phyloP scores from a whole-genome alignment of 495 filamentous ascomycete species.

The Lichenothelia convexa region DNA sequence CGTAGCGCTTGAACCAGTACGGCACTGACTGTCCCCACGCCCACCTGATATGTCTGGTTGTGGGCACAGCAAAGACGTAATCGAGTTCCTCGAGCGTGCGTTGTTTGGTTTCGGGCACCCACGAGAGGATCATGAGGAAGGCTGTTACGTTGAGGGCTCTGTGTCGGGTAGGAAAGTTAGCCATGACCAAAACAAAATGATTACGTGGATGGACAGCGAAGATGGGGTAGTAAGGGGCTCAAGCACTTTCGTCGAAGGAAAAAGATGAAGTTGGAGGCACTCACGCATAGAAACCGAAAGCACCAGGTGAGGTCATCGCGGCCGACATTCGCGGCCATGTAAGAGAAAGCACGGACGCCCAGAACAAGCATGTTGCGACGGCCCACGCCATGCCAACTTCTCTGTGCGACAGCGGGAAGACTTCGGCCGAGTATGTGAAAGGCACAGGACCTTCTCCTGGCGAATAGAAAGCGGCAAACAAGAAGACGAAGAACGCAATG shows the following conservation, averaged over 20 bases:
- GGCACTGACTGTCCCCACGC: slow-evolving; percentile 40
- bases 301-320: slow-evolving; percentile 38
- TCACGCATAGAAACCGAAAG: slow-evolving; percentile 37
- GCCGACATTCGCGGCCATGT: slow-evolving; percentile 42
- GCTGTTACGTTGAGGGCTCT: slow-evolving; percentile 45
- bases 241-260: too few species aligned
- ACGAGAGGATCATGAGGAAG: slow-evolving; percentile 53
- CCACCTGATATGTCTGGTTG: slow-evolving; percentile 11
- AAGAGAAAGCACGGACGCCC: slow-evolving; percentile 33
- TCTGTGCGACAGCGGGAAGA: slow-evolving; percentile 17
- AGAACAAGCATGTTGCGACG: slow-evolving; percentile 25
- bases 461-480: slow-evolving; percentile 17
- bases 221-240: too few species aligned
- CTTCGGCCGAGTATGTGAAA: slow-evolving; percentile 22
- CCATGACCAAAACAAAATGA: not conserved
- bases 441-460: slow-evolving; percentile 18
- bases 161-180: not conserved
- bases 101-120: slow-evolving; percentile 64
- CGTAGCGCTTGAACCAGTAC: slow-evolving; percentile 50
- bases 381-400: slow-evolving; percentile 17
- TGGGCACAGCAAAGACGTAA: slow-evolving; percentile 19
- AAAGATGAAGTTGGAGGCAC: too few species aligned
- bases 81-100: slow-evolving; percentile 46
- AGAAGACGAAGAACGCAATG: slow-evolving; percentile 15
- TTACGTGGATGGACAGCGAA: too few species aligned